Evolutionary conservation across 805 yeast genomes (phyloP).

Genomic region (Diddensiella santjacobensis): DNA sequence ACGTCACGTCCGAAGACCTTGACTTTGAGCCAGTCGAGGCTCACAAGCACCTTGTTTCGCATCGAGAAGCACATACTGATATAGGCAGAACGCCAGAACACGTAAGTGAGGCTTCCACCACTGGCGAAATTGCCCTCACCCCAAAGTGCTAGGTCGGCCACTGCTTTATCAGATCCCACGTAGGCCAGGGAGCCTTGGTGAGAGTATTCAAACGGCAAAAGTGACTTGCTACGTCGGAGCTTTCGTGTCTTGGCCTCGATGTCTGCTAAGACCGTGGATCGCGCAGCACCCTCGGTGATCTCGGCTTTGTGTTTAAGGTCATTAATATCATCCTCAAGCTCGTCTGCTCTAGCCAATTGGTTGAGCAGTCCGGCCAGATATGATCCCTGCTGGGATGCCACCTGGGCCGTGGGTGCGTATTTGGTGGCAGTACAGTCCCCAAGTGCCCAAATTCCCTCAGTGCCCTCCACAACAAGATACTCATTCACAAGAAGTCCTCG

Average conservation of each 20-base stretch:
- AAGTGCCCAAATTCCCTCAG: slow-evolving; percentile 76
- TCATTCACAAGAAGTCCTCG: slow-evolving; percentile 89
- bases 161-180: slow-evolving; percentile 87
- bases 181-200: slow-evolving; percentile 94
- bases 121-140: slow-evolving; percentile 72
- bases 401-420: slow-evolving; percentile 95
- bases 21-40: slow-evolving; percentile 86
- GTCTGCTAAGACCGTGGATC: slow-evolving; percentile 40
- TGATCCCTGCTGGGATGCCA: slow-evolving; percentile 90
- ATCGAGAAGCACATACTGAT: slow-evolving; percentile 87
- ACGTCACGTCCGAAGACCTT: slow-evolving; percentile 90
- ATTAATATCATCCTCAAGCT: slow-evolving; percentile 36
- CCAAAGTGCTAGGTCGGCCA: slow-evolving; percentile 73
- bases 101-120: slow-evolving; percentile 82
- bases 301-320: slow-evolving; percentile 35
- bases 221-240: slow-evolving; percentile 35
- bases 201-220: slow-evolving; percentile 64
- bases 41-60: slow-evolving; percentile 81
- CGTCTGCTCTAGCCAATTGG: slow-evolving; percentile 40
- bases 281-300: slow-evolving; percentile 29
- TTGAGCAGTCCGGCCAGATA: slow-evolving; percentile 72
- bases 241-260: slow-evolving; percentile 44
- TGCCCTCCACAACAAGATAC: slow-evolving; percentile 75
- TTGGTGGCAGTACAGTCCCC: slow-evolving; percentile 93
- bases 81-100: slow-evolving; percentile 94